Conservation (phyloP, 192 early-diverging fungal species). For the Dissophora ornata region DNA sequence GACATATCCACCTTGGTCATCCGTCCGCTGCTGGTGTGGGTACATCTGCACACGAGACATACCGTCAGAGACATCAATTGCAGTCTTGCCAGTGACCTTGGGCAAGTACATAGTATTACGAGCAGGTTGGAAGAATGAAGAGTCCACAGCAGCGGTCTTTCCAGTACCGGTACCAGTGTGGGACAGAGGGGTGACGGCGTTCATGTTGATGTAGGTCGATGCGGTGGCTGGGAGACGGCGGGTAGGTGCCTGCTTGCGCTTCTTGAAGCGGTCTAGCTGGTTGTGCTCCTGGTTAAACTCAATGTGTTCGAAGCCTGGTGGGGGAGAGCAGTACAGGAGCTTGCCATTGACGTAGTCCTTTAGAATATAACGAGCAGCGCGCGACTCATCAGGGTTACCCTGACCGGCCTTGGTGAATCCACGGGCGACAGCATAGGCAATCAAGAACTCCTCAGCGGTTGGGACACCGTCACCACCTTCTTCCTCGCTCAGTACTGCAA, state of each 20-base stretch:
- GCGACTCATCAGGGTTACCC: constrained; percentile 97
- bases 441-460: constrained; percentile 90
- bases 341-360: constrained; percentile 99
- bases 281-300: constrained; percentile 92
- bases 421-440: constrained; percentile 91
- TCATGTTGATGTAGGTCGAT: constrained; percentile 65
- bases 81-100: constrained; percentile 50
- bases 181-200: constrained; percentile 59
- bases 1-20: constrained; percentile 62
- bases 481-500: constrained; percentile 79
- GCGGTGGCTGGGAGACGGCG: constrained; percentile 55
- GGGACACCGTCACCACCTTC: constrained; percentile 82
- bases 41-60: constrained; percentile 69
- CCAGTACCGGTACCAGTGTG: constrained; percentile 46
- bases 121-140: constrained; percentile 58
- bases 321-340: constrained; percentile 90
- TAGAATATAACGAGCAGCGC: constrained; percentile 95
- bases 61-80: constrained; percentile 50
- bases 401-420: constrained; percentile 92
- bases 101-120: constrained; percentile 44
- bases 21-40: constrained; percentile 65
- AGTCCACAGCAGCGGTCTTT: constrained; percentile 67
- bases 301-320: constrained; percentile 70
- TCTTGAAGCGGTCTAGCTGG: constrained; percentile 66
- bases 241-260: constrained; percentile 57